phyloP scores from a whole-genome alignment of 2,329 filamentous ascomycete species.

The Dendrostoma leiphaemia region DNA sequence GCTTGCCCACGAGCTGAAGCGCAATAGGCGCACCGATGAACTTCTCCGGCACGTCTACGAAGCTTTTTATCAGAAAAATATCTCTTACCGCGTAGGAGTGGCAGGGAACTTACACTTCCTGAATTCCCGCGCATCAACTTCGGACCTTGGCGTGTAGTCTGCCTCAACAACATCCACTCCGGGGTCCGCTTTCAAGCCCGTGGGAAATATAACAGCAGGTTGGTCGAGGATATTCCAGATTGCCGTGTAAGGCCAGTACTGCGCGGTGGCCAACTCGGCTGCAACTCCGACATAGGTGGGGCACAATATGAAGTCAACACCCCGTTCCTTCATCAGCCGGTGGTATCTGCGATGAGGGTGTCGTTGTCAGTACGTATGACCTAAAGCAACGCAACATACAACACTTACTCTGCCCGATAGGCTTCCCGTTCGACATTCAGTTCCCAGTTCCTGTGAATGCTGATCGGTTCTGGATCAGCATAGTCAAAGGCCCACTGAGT shows the following conservation, averaged over 20 bases:
- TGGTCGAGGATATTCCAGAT: constrained; percentile 33
- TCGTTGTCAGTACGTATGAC: neutral
- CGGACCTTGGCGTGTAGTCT: constrained; percentile 4
- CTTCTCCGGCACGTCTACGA: neutral
- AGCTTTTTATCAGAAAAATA: too few species aligned
- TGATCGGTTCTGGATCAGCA: constrained; percentile 7
- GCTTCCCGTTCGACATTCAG: constrained; percentile 22
- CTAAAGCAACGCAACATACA: neutral
- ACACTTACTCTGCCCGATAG: constrained; percentile 1
- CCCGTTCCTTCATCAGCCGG: constrained; percentile 22
- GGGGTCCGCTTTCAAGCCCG: constrained; percentile 17
- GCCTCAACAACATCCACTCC: neutral
- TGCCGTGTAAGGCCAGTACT: constrained; percentile 29
- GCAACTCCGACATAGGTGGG: constrained; percentile 25
- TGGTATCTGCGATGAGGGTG: constrained; percentile 16
- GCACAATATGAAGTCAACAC: constrained; percentile 28
- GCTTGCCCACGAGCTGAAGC: constrained; percentile 25
- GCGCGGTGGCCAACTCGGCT: constrained; percentile 20
- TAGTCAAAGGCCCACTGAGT: constrained; percentile 26
- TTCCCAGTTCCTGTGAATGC: constrained; percentile 23
- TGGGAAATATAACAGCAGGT: constrained; percentile 27
- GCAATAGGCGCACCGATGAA: constrained; percentile 5
- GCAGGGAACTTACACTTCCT: neutral
- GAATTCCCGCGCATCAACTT: constrained; percentile 2
- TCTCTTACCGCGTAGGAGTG: too few species aligned